Base-by-base conservation (phyloP, 2,329 filamentous ascomycete genomes). In the Monosporascus sp. region DNA sequence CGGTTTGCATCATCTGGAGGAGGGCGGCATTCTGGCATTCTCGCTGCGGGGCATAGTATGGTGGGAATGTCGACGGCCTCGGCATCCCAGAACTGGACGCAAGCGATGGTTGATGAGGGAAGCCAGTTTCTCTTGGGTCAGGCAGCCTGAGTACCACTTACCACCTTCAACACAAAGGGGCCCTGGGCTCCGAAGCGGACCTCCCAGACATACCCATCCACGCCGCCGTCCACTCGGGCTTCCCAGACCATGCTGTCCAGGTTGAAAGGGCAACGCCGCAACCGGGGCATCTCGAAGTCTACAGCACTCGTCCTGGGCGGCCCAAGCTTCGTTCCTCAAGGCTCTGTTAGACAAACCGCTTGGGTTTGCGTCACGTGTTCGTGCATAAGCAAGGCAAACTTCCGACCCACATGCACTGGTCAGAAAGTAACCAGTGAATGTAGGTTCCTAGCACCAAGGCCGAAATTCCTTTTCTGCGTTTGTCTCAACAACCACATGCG, bases 21-120 rank as follows among this genome's bases (percentile, higher is more conserved):
- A 58, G 38, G 35, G 51, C 54, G 40, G 54, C 54, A 51, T 58
- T 58, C 49, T 56, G 51, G 35, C 51, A 51, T 51, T 56, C 51
- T 52, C 51, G 56, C 14, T 53, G 51, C 17, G 50, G 47, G 35
- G 54, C 28, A 26, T 51, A 54, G 56, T 54, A 58, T n/a, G 45
- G 37, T n/a, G 43, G 35, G 18, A 46, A 15, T n/a, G 15, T 18
- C n/a, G 37, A 50, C 48, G 28, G 47, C 49, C 15, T 51, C 24
- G 31, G 26, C 3, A 43, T 58, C 53, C 53, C 49, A 58, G 43
- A 58, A 58, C 56, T 58, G 43, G 44, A 48, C 40, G 14, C 22
- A 24, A 24, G 22, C 22, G 22, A 52, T 43, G 46, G 18, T 52
- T 50, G 50, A 31, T 43, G 49, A 43, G 18, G 43, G 40, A 50